Evolutionary conservation across 139 green algal genomes (phyloP).

Genomic region (Chlamydomonas eustigma): DNA sequence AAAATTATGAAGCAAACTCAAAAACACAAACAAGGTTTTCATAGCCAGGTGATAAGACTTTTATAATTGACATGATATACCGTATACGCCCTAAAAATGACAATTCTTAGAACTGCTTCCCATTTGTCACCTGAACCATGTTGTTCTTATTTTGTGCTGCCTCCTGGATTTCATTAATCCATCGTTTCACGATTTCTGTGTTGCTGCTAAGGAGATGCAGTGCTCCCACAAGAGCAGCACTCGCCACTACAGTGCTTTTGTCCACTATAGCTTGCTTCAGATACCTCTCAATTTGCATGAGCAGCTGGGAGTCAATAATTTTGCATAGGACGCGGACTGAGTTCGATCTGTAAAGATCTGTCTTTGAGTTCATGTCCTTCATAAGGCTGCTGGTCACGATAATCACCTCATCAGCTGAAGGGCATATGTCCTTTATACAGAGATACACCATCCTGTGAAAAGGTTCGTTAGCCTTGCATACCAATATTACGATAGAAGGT

Average conservation of each 20-base stretch:
- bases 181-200: conserved; percentile 94
- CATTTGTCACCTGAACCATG: conserved; percentile 95
- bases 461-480: too few species aligned
- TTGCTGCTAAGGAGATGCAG: conserved; percentile 80
- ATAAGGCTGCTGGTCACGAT: conserved; percentile 98
- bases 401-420: conserved; percentile 91
- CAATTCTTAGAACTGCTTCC: too few species aligned
- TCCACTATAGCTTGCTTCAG: conserved; percentile 99
- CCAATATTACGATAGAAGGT: too few species aligned
- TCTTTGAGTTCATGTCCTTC: conserved; percentile 99
- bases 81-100: too few species aligned
- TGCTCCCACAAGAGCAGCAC: conserved; percentile 78
- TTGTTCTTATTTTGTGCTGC: conserved; percentile 78
- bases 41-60: too few species aligned
- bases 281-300: conserved; percentile 81
- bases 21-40: too few species aligned
- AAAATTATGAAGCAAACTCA: too few species aligned
- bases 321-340: conserved; percentile 95
- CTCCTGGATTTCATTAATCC: conserved; percentile 94
- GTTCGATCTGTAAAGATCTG: conserved; percentile 93
- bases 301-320: conserved; percentile 88
- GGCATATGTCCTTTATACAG: conserved; percentile 98
- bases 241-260: conserved; percentile 76
- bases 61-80: too few species aligned
- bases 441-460: conserved; percentile 92